Conservation (phyloP, 768 basidiomycete genomes). For the Mycena amicta region DNA sequence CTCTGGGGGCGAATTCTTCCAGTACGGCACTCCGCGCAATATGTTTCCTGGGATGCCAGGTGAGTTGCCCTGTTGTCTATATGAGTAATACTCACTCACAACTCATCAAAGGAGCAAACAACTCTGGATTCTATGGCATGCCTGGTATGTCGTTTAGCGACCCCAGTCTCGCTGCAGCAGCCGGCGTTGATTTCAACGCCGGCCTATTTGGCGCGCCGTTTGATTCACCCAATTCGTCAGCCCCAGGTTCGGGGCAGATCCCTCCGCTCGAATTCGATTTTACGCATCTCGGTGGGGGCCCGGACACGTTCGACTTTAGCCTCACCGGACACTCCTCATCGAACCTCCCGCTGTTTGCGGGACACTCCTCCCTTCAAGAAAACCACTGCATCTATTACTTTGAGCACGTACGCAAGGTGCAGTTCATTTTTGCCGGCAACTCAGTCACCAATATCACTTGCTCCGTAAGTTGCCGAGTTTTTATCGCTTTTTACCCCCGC, state of each 20-base stretch:
- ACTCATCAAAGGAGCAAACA: conserved; percentile 36
- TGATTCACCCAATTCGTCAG: conserved; percentile 24
- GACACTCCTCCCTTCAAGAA: conserved; percentile 48
- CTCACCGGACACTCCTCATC: conserved; percentile 31
- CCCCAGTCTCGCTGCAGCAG: conserved; percentile 29
- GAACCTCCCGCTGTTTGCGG: conserved; percentile 30
- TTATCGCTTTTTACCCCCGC: too few species aligned
- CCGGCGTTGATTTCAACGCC: conserved; percentile 13
- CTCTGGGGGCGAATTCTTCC: conserved; percentile 20
- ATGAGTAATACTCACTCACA: conserved; percentile 22
- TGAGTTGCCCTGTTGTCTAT: conserved; percentile 29
- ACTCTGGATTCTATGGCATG: conserved; percentile 40
- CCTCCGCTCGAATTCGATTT: conserved; percentile 33
- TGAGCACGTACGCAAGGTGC: conserved; percentile 65
- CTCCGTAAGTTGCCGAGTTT: conserved; percentile 59
- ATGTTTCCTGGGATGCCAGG: conserved; percentile 48
- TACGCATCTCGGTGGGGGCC: conserved; percentile 36
- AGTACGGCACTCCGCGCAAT: conserved; percentile 25
- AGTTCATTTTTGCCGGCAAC: conserved; percentile 67
- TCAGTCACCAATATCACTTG: conserved; percentile 65
- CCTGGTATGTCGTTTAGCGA: conserved; percentile 38
- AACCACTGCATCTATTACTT: conserved; percentile 77
- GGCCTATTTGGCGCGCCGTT: not conserved
- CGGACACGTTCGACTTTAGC: conserved; percentile 36
- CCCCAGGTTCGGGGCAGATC: conserved; percentile 26